Conservation (phyloP, 306 rosid genomes). For the Castanea sativa region DNA sequence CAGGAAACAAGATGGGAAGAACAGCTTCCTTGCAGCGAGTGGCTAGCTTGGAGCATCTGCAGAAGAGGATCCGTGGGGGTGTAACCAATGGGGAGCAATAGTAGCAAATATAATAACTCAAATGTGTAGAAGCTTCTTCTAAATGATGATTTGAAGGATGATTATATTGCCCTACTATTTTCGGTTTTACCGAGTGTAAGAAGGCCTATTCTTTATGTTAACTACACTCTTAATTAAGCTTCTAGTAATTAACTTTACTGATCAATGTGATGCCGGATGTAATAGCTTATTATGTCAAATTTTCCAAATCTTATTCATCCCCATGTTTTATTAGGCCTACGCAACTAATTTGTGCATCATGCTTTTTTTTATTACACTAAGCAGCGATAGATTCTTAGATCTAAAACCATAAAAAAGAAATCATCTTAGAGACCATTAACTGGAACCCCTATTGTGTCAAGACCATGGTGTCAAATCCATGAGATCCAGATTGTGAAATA, state of each 20-base stretch:
- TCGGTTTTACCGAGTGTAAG: slow-evolving; percentile 18
- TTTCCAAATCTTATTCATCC: not conserved
- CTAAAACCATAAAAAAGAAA: too few species aligned
- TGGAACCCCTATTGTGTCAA: too few species aligned
- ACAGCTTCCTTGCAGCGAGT: slow-evolving; percentile 68
- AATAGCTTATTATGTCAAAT: not conserved
- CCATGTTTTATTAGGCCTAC: not conserved
- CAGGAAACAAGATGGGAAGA: slow-evolving; percentile 52
- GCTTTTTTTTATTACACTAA: too few species aligned
- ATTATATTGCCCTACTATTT: slow-evolving; percentile 17
- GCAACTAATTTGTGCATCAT: too few species aligned
- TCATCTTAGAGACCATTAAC: too few species aligned
- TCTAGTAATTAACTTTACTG: slow-evolving; percentile 15
- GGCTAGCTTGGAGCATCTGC: slow-evolving; percentile 95
- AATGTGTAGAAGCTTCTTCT: slow-evolving; percentile 12
- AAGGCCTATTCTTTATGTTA: slow-evolving; percentile 27
- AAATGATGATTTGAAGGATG: slow-evolving; percentile 9
- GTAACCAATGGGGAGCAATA: slow-evolving; percentile 50
- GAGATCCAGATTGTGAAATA: too few species aligned
- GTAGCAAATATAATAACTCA: slow-evolving; percentile 13
- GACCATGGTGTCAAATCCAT: too few species aligned
- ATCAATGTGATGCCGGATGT: slow-evolving; percentile 20
- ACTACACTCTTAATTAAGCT: slow-evolving; percentile 24
- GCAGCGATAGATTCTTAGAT: too few species aligned
- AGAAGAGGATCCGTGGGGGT: slow-evolving; percentile 74